Evolutionary conservation across 2,329 filamentous ascomycete genomes (phyloP).

Genomic region (Xylariaceae sp.): DNA sequence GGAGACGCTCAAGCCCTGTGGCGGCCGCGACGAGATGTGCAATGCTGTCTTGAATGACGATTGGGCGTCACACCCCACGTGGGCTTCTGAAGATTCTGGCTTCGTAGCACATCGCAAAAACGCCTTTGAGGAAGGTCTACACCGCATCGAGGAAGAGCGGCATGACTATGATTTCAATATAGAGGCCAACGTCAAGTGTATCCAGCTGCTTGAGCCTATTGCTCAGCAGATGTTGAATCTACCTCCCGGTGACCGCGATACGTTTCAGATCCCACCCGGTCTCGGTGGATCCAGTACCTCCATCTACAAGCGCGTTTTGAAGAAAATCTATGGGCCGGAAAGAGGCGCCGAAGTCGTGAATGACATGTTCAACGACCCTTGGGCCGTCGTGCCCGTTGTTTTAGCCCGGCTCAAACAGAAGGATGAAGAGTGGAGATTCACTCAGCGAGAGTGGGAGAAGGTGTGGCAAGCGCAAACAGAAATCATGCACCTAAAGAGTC

Average conservation of each 20-base stretch:
- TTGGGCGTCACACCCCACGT: slow-evolving; percentile 97
- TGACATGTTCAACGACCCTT: slow-evolving; percentile 80
- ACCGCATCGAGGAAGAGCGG: slow-evolving; percentile 94
- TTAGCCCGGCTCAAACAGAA: slow-evolving; percentile 90
- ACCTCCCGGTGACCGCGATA: slow-evolving; percentile 64
- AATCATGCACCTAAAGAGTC: slow-evolving; percentile 89
- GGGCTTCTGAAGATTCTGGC: slow-evolving; percentile 96
- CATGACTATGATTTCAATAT: slow-evolving; percentile 99
- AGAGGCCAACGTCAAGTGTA: slow-evolving; percentile 88
- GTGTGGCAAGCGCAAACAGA: slow-evolving; percentile 97
- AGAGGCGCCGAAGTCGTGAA: slow-evolving; percentile 80
- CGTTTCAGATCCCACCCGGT: slow-evolving; percentile 75
- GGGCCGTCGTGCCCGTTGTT: slow-evolving; percentile 82
- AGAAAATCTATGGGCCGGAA: slow-evolving; percentile 91
- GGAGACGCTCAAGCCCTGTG: slow-evolving; percentile 88
- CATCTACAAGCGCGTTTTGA: slow-evolving; percentile 94
- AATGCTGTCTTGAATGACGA: slow-evolving; percentile 92
- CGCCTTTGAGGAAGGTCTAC: slow-evolving; percentile 85
- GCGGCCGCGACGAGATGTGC: slow-evolving; percentile 91
- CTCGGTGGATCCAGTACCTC: slow-evolving; percentile 91
- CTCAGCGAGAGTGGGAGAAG: slow-evolving; percentile 97
- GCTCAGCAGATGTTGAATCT: slow-evolving; percentile 85
- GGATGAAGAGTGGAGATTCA: slow-evolving; percentile 95
- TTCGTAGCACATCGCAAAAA: slow-evolving; percentile 99
- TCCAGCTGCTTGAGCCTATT: slow-evolving; percentile 92